These are phyloP conservation scores for Ophiobolus disseminans DNA, from an alignment of 2,329 filamentous ascomycete genomes.

Conservation along the genomic window DNA sequence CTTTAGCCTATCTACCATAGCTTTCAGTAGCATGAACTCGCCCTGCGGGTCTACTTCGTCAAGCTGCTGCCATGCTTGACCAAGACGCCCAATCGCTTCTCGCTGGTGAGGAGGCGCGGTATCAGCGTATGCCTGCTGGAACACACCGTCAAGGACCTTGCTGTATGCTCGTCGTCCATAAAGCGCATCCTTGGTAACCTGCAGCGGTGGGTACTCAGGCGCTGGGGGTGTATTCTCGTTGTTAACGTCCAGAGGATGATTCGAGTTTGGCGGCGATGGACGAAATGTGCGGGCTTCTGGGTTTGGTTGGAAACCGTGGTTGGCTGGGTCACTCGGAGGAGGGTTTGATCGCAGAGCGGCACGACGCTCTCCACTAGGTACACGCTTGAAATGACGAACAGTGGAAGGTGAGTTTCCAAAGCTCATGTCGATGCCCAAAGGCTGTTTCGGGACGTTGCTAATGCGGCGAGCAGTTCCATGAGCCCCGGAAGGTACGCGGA, in stretches of 20 bases:
- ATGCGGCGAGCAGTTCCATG: constrained; percentile 55
- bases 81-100: constrained; percentile 81
- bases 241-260: constrained; percentile 38
- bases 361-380: constrained; percentile 68
- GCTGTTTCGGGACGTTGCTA: constrained; percentile 66
- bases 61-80: constrained; percentile 83
- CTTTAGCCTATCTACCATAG: constrained; percentile 75
- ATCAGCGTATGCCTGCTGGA: constrained; percentile 87
- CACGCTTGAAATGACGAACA: constrained; percentile 87
- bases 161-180: constrained; percentile 82
- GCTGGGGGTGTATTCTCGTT: constrained; percentile 69
- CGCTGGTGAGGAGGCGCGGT: constrained; percentile 74
- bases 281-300: constrained; percentile 48
- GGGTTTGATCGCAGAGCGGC: constrained; percentile 43
- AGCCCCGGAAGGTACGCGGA: constrained; percentile 42
- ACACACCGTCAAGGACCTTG: constrained; percentile 80
- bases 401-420: constrained; percentile 95
- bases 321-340: constrained; percentile 16
- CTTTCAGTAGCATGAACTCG: constrained; percentile 81
- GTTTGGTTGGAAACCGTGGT: constrained; percentile 43
- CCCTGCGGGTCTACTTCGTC: constrained; percentile 91
- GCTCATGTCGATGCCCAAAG: constrained; percentile 86
- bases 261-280: constrained; percentile 43
- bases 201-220: constrained; percentile 61
- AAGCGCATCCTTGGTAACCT: constrained; percentile 74